A percentile compares a stretch with the other conserved stretches of the same genome.
These are phyloP conservation scores for Penicillium angulare DNA, from an alignment of 495 filamentous ascomycete species.

Conservation along the genomic window DNA sequence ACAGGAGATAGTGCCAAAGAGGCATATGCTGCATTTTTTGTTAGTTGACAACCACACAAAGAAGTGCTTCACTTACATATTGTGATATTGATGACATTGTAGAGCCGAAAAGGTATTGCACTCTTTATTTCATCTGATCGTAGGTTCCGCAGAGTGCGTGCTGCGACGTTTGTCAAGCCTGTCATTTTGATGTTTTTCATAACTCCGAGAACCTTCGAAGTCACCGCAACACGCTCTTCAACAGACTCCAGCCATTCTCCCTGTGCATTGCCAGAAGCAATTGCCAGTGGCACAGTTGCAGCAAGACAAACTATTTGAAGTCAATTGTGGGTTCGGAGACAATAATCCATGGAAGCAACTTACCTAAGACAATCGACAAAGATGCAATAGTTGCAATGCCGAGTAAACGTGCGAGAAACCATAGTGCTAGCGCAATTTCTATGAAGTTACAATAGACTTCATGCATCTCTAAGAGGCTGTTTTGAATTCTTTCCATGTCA, in stretches of 20 bases:
- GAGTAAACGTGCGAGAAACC: slow-evolving; percentile 50
- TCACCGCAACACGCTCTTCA: slow-evolving; percentile 51
- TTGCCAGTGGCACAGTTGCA: slow-evolving; percentile 16
- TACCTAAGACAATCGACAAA: slow-evolving; percentile 45
- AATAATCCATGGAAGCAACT: slow-evolving; percentile 13
- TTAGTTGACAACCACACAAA: neutral
- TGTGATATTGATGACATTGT: slow-evolving; percentile 10
- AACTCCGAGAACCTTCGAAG: slow-evolving; percentile 46
- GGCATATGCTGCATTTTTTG: slow-evolving; percentile 8
- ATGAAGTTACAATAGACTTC: slow-evolving; percentile 50
- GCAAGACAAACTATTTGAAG: slow-evolving; percentile 18
- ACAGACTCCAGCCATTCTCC: slow-evolving; percentile 51
- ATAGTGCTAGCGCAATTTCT: slow-evolving; percentile 54
- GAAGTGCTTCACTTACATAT: slow-evolving; percentile 8
- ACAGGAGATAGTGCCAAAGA: slow-evolving; percentile 22
- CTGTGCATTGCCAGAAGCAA: slow-evolving; percentile 19
- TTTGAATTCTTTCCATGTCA: slow-evolving; percentile 48
- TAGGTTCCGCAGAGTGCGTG: slow-evolving; percentile 29
- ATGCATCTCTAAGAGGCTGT: slow-evolving; percentile 36
- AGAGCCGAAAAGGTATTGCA: slow-evolving; percentile 13
- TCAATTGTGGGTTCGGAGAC: neutral
- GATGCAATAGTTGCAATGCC: slow-evolving; percentile 44
- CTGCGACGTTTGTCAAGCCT: slow-evolving; percentile 45
- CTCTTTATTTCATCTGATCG: slow-evolving; percentile 16
- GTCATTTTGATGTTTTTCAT: slow-evolving; percentile 62